These are phyloP conservation scores for Immersiella caudata DNA, from an alignment of 495 filamentous ascomycete genomes.

Conservation along the genomic window DNA sequence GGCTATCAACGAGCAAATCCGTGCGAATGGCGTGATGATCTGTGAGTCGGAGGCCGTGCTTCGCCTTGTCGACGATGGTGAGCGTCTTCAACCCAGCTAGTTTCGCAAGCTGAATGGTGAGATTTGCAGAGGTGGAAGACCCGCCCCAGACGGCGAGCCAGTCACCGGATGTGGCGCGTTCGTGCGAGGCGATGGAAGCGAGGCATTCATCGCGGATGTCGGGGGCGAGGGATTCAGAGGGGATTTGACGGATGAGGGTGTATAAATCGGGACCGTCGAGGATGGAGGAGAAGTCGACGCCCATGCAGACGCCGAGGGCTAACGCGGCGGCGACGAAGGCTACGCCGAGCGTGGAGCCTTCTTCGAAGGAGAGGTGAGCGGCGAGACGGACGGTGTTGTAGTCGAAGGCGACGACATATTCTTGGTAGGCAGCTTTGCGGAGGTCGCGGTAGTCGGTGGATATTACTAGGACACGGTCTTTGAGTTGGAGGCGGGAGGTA, in stretches of 20 bases:
- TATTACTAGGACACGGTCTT: constrained; percentile 54
- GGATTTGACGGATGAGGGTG: constrained; percentile 43
- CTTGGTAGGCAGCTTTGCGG: constrained; percentile 68
- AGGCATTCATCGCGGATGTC: constrained; percentile 61
- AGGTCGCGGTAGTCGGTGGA: constrained; percentile 74
- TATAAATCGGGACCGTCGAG: constrained; percentile 58
- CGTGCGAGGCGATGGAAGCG: constrained; percentile 43
- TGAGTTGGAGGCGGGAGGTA: constrained; percentile 46
- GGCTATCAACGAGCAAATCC: constrained; percentile 64
- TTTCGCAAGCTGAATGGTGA: constrained; percentile 63
- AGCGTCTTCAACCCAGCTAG: constrained; percentile 61
- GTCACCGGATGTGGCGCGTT: constrained; percentile 55
- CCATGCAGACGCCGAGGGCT: constrained; percentile 62
- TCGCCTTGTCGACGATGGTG: constrained; percentile 61
- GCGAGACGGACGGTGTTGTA: constrained; percentile 66
- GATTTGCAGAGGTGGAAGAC: constrained; percentile 63
- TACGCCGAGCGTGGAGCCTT: constrained; percentile 63
- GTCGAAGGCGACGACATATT: constrained; percentile 64
- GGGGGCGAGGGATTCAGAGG: constrained; percentile 45
- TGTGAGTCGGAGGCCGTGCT: constrained; percentile 59
- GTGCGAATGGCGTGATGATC: constrained; percentile 46
- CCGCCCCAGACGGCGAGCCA: constrained; percentile 74
- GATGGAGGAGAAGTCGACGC: constrained; percentile 56
- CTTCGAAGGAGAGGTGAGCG: constrained; percentile 46
- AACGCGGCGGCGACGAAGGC: constrained; percentile 64